These are phyloP conservation scores for Naganishia friedmannii DNA, from an alignment of 768 basidiomycete genomes.

Conservation along the genomic window DNA sequence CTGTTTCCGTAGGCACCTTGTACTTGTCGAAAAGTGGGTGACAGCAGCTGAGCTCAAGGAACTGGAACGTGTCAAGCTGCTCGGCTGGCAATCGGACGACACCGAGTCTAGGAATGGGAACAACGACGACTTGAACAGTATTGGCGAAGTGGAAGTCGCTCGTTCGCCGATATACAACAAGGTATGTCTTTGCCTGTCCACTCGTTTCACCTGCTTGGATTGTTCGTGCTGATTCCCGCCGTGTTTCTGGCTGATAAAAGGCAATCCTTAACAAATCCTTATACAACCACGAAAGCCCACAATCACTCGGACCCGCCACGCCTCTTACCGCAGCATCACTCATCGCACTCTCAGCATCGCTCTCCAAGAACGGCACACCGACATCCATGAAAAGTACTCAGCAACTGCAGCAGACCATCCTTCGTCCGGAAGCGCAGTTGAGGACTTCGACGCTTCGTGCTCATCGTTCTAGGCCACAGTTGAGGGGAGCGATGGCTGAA, in stretches of 20 bases:
- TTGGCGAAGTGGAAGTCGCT: background rate
- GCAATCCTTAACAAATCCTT: background rate
- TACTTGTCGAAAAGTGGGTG: constrained; percentile 15
- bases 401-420: background rate
- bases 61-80: background rate
- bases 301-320: background rate
- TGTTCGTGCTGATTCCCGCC: too few relatives aligned
- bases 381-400: too few relatives aligned
- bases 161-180: background rate
- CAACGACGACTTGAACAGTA: background rate
- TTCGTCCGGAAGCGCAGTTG: background rate
- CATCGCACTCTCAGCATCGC: too few relatives aligned
- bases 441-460: background rate
- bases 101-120: background rate
- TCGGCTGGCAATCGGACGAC: constrained; percentile 8
- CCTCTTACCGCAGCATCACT: too few relatives aligned
- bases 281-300: background rate
- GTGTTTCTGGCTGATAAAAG: background rate
- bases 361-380: too few relatives aligned
- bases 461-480: background rate
- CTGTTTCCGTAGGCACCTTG: background rate
- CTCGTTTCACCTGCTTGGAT: background rate
- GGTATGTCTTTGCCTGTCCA: background rate
- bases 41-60: background rate
- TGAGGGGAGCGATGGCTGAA: background rate